These are phyloP conservation scores for Symmetrospora coprosmae DNA, from an alignment of 768 basidiomycete genomes.

Conservation along the genomic window DNA sequence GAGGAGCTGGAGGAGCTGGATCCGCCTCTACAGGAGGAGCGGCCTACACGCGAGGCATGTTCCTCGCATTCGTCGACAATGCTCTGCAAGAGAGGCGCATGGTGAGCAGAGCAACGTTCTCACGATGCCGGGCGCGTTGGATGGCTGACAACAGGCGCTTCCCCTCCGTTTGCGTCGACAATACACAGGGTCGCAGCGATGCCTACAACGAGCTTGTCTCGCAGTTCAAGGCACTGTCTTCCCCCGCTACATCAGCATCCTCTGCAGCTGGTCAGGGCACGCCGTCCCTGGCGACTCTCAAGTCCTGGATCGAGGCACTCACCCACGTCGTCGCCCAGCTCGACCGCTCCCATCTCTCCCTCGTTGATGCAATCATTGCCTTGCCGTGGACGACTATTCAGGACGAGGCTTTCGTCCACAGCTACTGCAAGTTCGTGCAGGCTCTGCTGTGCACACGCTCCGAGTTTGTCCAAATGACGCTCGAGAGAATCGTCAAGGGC, in stretches of 20 bases:
- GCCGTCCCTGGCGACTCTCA: slow-evolving; percentile 47
- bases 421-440: slow-evolving; percentile 73
- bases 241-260: slow-evolving; percentile 40
- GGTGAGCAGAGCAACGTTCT: slow-evolving; percentile 42
- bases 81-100: slow-evolving; percentile 59
- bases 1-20: too few relatives aligned
- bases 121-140: slow-evolving; percentile 7
- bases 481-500: slow-evolving; percentile 66
- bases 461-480: slow-evolving; percentile 73
- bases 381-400: slow-evolving; percentile 82
- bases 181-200: slow-evolving; percentile 51
- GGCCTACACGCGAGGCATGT: slow-evolving; percentile 47
- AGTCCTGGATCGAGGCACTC: slow-evolving; percentile 69
- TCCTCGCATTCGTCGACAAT: slow-evolving; percentile 65
- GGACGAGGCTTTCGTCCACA: slow-evolving; percentile 67
- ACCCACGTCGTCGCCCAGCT: slow-evolving; percentile 84
- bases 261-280: neutral
- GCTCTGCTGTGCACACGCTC: slow-evolving; percentile 77
- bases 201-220: slow-evolving; percentile 77
- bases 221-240: slow-evolving; percentile 48
- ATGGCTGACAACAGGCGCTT: slow-evolving; percentile 23
- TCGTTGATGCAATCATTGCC: slow-evolving; percentile 72
- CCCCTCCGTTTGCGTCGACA: neutral
- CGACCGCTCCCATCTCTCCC: slow-evolving; percentile 59
- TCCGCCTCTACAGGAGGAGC: too few relatives aligned